Percentiles rank a stretch among this genome's conserved stretches.
phyloP scores from a whole-genome alignment of 2,329 filamentous ascomycete species.

The Nothomitra cinnamomea region DNA sequence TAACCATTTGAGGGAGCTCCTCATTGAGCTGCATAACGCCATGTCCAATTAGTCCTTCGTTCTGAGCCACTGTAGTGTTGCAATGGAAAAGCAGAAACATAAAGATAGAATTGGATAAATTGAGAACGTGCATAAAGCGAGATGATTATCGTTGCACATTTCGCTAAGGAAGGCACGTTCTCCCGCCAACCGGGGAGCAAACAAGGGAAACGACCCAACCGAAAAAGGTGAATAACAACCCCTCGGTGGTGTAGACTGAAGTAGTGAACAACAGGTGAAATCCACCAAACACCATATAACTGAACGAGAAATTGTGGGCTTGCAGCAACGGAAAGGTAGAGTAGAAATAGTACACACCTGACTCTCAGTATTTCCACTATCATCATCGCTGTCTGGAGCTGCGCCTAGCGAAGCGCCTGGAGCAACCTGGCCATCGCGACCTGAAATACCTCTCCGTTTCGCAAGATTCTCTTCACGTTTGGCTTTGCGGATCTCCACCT shows the following conservation, averaged over 20 bases:
- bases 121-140: too few relatives aligned
- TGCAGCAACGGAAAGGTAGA: not conserved
- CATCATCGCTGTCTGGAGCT: conserved; percentile 93
- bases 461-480: conserved; percentile 98
- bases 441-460: conserved; percentile 88
- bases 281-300: not conserved
- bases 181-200: not conserved
- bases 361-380: conserved; percentile 82
- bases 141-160: not conserved
- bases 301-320: not conserved
- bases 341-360: conserved; percentile 49
- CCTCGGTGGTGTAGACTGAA: not conserved
- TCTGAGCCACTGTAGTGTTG: too few relatives aligned
- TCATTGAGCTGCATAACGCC: conserved; percentile 60
- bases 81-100: not conserved
- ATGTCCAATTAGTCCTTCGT: not conserved
- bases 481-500: conserved; percentile 96
- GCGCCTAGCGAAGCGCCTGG: conserved; percentile 72
- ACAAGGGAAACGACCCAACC: not conserved
- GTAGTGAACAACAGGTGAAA: not conserved
- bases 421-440: conserved; percentile 50
- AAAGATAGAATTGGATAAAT: too few relatives aligned
- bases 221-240: conserved; percentile 1
- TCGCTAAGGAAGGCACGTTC: not conserved
- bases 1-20: conserved; percentile 95